phyloP scores from a whole-genome alignment of 1,284 basidiomycete genomes.

The Athelia sp. region DNA sequence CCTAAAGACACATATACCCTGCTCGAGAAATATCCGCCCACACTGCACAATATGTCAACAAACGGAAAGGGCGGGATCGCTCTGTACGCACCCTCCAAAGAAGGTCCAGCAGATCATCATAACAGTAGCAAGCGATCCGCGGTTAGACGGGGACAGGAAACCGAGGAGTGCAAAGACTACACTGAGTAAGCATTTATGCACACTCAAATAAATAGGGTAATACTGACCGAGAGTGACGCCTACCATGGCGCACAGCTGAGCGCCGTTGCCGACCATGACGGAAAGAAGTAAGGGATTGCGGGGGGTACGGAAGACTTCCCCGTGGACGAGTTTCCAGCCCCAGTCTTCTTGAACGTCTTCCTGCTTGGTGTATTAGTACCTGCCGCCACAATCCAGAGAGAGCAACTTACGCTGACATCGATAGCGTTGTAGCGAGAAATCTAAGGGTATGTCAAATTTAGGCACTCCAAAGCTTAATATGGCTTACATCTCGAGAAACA shows the following conservation, averaged over 20 bases:
- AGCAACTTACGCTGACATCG: conserved; percentile 70
- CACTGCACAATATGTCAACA: conserved; percentile 32
- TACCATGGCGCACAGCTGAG: conserved; percentile 88
- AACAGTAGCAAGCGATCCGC: conserved; percentile 91
- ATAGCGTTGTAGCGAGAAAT: conserved; percentile 96
- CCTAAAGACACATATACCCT: conserved; percentile 82
- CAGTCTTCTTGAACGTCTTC: conserved; percentile 98
- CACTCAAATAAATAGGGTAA: background rate
- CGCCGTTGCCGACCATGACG: conserved; percentile 86
- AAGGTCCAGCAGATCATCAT: conserved; percentile 97
- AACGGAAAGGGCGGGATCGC: background rate
- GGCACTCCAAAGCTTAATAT: conserved; percentile 31
- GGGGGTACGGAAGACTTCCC: conserved; percentile 92
- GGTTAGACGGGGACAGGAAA: conserved; percentile 95
- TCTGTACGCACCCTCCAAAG: conserved; percentile 66
- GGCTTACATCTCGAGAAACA: conserved; percentile 82
- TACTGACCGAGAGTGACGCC: conserved; percentile 75
- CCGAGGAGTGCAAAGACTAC: conserved; percentile 92
- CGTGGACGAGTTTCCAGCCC: conserved; percentile 97
- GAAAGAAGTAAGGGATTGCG: conserved; percentile 75
- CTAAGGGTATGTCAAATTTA: conserved; percentile 47
- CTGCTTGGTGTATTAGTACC: conserved; percentile 29
- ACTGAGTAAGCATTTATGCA: conserved; percentile 1
- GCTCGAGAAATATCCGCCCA: conserved; percentile 88
- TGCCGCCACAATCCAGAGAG: background rate